phyloP scores from a whole-genome alignment of 2,329 filamentous ascomycete genomes.

The Rhynchosporium graminicola region DNA sequence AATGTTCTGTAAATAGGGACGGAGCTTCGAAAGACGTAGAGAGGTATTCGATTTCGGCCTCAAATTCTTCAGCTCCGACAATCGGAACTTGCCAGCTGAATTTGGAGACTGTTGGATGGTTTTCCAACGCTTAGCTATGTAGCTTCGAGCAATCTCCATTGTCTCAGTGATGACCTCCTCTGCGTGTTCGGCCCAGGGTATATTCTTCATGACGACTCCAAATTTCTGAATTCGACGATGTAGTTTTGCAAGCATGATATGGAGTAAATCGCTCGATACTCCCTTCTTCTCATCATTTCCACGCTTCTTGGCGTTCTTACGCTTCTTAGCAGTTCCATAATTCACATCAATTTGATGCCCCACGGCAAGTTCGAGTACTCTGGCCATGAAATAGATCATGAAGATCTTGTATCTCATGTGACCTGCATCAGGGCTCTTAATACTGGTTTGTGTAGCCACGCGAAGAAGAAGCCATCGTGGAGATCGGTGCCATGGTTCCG shows the following conservation, averaged over 20 bases:
- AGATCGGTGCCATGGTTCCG: conserved; percentile 52
- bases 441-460: conserved; percentile 47
- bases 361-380: conserved; percentile 40
- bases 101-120: conserved; percentile 55
- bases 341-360: background rate
- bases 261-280: conserved; percentile 39
- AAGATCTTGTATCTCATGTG: conserved; percentile 50
- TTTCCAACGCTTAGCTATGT: conserved; percentile 32
- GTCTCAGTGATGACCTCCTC: conserved; percentile 15
- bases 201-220: conserved; percentile 13
- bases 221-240: conserved; percentile 47
- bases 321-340: too few species aligned
- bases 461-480: conserved; percentile 57
- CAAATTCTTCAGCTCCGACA: conserved; percentile 21
- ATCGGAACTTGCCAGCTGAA: conserved; percentile 64
- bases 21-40: conserved; percentile 18
- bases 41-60: conserved; percentile 18
- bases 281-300: conserved; percentile 24
- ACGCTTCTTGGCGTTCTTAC: conserved; percentile 38
- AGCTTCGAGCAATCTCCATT: conserved; percentile 25
- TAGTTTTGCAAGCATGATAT: conserved; percentile 49
- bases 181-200: conserved; percentile 18
- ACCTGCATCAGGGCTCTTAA: background rate
- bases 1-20: conserved; percentile 15
- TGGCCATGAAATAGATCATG: conserved; percentile 49